Evolutionary conservation across 2,329 filamentous ascomycete species (phyloP).

Genomic region (Cryoendolithus antarcticus): DNA sequence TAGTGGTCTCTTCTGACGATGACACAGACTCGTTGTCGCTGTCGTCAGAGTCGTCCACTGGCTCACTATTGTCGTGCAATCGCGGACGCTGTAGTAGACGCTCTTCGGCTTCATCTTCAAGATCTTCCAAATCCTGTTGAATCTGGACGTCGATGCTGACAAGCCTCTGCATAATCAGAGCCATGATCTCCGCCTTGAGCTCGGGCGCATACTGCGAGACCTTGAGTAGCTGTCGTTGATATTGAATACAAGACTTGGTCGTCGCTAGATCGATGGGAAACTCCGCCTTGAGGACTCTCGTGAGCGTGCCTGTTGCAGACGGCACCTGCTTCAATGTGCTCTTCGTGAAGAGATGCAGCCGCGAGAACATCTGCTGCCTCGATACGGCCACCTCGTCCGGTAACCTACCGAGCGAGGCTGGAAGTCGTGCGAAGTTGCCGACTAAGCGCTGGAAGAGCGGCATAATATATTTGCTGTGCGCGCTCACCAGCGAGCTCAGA

Average conservation of each 20-base stretch:
- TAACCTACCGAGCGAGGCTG: conserved; percentile 40
- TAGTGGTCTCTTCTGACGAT: conserved; percentile 46
- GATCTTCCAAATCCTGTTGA: conserved; percentile 81
- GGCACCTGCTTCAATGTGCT: conserved; percentile 73
- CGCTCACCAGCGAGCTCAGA: conserved; percentile 57
- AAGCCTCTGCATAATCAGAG: conserved; percentile 70
- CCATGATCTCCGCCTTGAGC: conserved; percentile 66
- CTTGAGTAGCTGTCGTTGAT: conserved; percentile 70
- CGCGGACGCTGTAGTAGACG: conserved; percentile 49
- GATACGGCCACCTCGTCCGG: conserved; percentile 46
- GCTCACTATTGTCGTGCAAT: conserved; percentile 38
- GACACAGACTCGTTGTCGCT: conserved; percentile 60
- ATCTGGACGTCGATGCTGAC: conserved; percentile 95
- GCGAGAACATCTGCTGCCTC: conserved; percentile 52
- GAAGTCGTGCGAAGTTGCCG: conserved; percentile 57
- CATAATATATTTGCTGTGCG: conserved; percentile 66
- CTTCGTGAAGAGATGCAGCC: conserved; percentile 64
- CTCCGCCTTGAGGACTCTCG: conserved; percentile 30
- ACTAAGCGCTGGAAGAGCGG: conserved; percentile 70
- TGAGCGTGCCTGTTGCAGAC: conserved; percentile 58
- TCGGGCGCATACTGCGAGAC: conserved; percentile 68
- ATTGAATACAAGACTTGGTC: conserved; percentile 70
- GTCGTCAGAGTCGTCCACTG: conserved; percentile 38
- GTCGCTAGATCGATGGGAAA: conserved; percentile 45
- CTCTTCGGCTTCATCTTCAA: conserved; percentile 77